phyloP scores from a whole-genome alignment of 2,329 filamentous ascomycete species.

The Didymella pinodella region DNA sequence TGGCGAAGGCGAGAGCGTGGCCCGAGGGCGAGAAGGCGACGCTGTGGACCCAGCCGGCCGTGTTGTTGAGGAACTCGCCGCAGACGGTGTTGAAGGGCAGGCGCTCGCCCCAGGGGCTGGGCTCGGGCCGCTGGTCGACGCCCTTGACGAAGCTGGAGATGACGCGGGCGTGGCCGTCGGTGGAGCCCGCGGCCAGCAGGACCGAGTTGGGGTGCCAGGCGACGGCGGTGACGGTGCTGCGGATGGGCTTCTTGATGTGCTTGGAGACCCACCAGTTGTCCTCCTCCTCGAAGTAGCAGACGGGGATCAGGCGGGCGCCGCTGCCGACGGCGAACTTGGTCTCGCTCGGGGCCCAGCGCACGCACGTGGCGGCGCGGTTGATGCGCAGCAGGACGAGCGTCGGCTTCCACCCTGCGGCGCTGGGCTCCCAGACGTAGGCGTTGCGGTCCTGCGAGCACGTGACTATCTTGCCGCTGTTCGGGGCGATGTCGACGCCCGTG shows the following conservation, averaged over 20 bases:
- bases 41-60: constrained; percentile 94
- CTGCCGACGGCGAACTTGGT: constrained; percentile 98
- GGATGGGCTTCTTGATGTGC: constrained; percentile 98
- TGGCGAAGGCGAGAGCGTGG: constrained; percentile 89
- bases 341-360: constrained; percentile 96
- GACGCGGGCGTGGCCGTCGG: constrained; percentile 93
- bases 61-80: constrained; percentile 94
- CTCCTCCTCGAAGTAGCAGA: constrained; percentile 99
- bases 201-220: constrained; percentile 99
- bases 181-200: constrained; percentile 91
- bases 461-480: constrained; percentile 88
- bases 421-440: constrained; percentile 96
- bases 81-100: constrained; percentile 98
- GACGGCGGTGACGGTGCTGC: constrained; percentile 93
- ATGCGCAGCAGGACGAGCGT: constrained; percentile 96
- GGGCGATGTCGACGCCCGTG: constrained; percentile 94
- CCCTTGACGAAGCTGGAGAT: constrained; percentile 98
- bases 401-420: constrained; percentile 90
- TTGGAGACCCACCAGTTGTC: constrained; percentile 99
- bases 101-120: constrained; percentile 91
- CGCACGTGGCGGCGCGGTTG: constrained; percentile 94
- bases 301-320: constrained; percentile 90
- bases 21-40: constrained; percentile 93
- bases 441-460: constrained; percentile 99
- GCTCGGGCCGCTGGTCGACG: constrained; percentile 83